Evolutionary conservation across 495 filamentous ascomycete species (phyloP).

Genomic region (Xylaria sp.): DNA sequence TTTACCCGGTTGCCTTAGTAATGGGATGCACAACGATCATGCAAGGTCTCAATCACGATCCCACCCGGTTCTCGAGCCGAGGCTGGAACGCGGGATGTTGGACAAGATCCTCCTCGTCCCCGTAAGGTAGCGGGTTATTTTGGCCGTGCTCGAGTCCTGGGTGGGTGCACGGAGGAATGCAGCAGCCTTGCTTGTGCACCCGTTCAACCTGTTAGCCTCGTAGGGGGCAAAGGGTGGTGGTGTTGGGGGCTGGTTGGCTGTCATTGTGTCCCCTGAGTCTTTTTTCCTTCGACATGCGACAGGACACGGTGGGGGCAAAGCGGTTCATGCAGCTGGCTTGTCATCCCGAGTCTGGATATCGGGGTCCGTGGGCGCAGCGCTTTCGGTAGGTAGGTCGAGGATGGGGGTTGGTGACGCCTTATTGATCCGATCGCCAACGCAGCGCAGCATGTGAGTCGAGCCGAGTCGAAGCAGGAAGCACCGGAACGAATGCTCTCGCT

Average conservation of each 20-base stretch:
- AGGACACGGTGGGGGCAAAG: constrained; percentile 12
- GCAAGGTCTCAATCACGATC: constrained; percentile 16
- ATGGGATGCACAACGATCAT: neutral
- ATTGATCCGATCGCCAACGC: neutral
- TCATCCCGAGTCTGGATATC: constrained; percentile 3
- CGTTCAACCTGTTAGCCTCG: constrained; percentile 8
- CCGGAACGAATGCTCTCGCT: neutral
- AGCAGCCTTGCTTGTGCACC: constrained; percentile 15
- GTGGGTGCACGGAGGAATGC: neutral
- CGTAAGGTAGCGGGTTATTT: neutral
- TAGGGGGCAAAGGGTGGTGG: neutral
- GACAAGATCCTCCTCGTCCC: constrained; percentile 6
- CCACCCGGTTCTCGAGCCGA: constrained; percentile 8
- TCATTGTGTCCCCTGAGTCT: neutral
- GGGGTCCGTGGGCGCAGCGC: constrained; percentile 18
- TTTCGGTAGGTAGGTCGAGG: constrained; percentile 3
- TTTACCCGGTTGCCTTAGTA: neutral
- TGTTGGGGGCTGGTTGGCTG: neutral
- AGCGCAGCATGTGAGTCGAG: no score
- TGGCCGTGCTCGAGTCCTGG: neutral
- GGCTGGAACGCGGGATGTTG: neutral
- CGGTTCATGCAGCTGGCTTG: constrained; percentile 11
- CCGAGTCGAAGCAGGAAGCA: neutral
- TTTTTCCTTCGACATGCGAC: neutral
- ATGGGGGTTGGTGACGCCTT: constrained; percentile 9